Percentiles rank a stretch among this genome's conserved stretches.
These are phyloP conservation scores for Colletotrichum musae DNA, from an alignment of 2,329 filamentous ascomycete genomes.

Conservation along the genomic window DNA sequence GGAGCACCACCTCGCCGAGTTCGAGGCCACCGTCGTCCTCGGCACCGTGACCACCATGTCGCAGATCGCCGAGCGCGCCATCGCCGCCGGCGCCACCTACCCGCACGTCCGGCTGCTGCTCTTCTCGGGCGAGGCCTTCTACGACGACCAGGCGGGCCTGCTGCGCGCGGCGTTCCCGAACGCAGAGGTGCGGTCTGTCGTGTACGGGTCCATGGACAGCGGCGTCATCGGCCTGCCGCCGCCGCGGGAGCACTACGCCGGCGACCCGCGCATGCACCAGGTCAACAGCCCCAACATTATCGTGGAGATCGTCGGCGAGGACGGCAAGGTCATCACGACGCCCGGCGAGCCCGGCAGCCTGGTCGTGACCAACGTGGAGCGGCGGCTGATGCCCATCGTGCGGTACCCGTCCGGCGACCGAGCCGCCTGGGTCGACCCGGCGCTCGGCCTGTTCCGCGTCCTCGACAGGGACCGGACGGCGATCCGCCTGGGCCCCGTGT, in stretches of 20 bases:
- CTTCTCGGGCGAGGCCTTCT: conserved; percentile 36
- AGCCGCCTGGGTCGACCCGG: conserved; percentile 32
- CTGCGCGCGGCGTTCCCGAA: conserved; percentile 31
- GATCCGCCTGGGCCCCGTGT: conserved; percentile 35
- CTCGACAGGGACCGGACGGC: conserved; percentile 37
- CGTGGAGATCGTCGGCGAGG: conserved; percentile 31
- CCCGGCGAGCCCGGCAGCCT: conserved; percentile 29
- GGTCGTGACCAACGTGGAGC: conserved; percentile 33
- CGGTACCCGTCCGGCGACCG: conserved; percentile 36
- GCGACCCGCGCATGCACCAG: conserved; percentile 28
- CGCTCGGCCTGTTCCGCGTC: conserved; percentile 33
- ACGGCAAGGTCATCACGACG: conserved; percentile 8
- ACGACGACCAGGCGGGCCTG: conserved; percentile 30
- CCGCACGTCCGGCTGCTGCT: conserved; percentile 29
- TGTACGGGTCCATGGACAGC: conserved; percentile 39
- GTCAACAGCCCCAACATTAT: conserved; percentile 34
- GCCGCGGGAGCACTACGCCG: conserved; percentile 19
- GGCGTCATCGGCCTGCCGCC: conserved; percentile 35
- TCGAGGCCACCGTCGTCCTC: conserved; percentile 29
- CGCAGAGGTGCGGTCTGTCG: conserved; percentile 17
- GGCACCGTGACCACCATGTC: conserved; percentile 32
- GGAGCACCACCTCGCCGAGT: conserved; percentile 33
- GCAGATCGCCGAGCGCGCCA: conserved; percentile 26
- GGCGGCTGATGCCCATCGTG: conserved; percentile 35
- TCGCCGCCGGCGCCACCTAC: conserved; percentile 6